Evolutionary conservation across 257 asterid species (phyloP).

Genomic region (Echites panduratus): DNA sequence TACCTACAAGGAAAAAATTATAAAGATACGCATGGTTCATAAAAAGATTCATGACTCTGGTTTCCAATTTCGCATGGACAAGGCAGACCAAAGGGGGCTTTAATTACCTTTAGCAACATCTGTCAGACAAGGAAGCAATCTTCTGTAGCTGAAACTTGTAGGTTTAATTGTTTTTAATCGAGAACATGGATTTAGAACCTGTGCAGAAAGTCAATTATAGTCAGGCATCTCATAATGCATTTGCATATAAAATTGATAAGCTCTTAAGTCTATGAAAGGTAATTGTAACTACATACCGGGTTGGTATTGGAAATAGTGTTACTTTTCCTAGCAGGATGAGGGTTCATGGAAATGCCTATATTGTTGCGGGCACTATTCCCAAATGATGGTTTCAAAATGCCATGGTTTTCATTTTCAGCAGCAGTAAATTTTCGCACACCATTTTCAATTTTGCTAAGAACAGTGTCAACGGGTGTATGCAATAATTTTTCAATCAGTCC

Average conservation of each 20-base stretch:
- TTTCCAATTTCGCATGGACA: conserved; percentile 7
- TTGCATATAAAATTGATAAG: neutral
- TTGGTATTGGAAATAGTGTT: conserved; percentile 23
- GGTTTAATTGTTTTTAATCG: conserved; percentile 49
- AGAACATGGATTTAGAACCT: conserved; percentile 68
- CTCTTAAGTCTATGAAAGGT: neutral
- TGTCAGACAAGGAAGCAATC: conserved; percentile 73
- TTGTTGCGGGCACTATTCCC: conserved; percentile 15
- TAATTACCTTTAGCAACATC: conserved; percentile 42
- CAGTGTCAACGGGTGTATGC: conserved; percentile 70
- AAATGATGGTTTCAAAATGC: conserved; percentile 17
- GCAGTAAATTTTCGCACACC: conserved; percentile 15
- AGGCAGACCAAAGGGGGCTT: conserved; percentile 13
- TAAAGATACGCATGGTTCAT: neutral
- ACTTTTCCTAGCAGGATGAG: conserved; percentile 24
- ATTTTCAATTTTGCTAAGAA: conserved; percentile 29
- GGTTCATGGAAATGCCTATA: neutral
- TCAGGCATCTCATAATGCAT: neutral
- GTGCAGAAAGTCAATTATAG: conserved; percentile 14
- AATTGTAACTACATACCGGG: conserved; percentile 28
- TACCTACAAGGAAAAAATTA: conserved; percentile 27
- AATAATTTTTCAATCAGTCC: conserved; percentile 29
- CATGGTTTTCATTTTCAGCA: conserved; percentile 15
- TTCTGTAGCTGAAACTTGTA: conserved; percentile 57
- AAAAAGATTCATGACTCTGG: neutral